Evolutionary conservation across 768 basidiomycete species (phyloP).

Genomic region (Phylloporus sp.): DNA sequence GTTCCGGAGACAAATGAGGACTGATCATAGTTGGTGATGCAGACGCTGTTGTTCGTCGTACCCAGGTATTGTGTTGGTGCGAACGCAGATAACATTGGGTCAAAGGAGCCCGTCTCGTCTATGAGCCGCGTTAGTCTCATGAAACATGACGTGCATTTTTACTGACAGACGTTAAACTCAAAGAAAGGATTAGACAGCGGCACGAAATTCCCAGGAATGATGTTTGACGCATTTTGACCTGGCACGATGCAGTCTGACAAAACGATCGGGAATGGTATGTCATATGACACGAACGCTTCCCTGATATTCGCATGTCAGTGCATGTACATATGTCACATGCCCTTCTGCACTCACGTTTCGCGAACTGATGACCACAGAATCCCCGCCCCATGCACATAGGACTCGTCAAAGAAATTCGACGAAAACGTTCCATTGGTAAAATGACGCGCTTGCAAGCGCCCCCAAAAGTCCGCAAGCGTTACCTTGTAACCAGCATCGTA

Average conservation of each 20-base stretch:
- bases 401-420: constrained; percentile 28
- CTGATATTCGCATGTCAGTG: constrained; percentile 16
- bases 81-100: constrained; percentile 44
- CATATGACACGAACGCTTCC: constrained; percentile 29
- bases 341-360: constrained; percentile 28
- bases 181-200: constrained; percentile 33
- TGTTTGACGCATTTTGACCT: constrained; percentile 23
- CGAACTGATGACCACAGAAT: constrained; percentile 33
- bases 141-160: neutral
- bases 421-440: constrained; percentile 37
- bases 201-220: constrained; percentile 17
- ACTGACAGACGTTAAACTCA: constrained; percentile 36
- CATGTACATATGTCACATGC: neutral
- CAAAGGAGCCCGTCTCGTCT: constrained; percentile 42
- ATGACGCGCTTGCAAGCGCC: constrained; percentile 31
- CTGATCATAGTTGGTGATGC: constrained; percentile 36
- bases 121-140: neutral
- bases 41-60: constrained; percentile 29
- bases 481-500: constrained; percentile 27
- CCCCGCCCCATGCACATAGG: constrained; percentile 33
- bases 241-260: constrained; percentile 26
- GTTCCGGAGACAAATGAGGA: constrained; percentile 36
- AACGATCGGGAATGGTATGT: constrained; percentile 40
- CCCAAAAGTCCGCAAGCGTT: constrained; percentile 30
- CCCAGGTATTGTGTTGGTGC: constrained; percentile 45